Base-by-base conservation (phyloP, 768 basidiomycete genomes). In the Pulveroboletus sp. region DNA sequence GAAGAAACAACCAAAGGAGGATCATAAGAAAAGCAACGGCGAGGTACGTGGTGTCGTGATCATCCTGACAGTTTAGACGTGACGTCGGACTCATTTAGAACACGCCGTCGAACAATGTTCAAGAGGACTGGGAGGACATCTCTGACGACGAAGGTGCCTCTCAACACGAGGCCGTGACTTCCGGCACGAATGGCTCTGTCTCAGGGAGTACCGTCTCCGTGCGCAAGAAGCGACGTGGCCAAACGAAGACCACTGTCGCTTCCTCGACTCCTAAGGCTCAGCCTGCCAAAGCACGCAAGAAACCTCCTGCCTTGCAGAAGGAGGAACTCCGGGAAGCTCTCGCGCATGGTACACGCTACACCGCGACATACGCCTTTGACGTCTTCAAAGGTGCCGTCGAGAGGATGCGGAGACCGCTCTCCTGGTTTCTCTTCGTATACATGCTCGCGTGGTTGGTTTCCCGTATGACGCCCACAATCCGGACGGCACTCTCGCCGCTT, bases 371-470 rank as follows among this genome's bases (percentile, higher is more conserved):
- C 60, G 23, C 67, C 17, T 58, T 78, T 20, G 78, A 80, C 57
- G 64, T 89, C 30, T 23, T 82, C 48, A 62, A 61, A 35, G 70
- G 64, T 17, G 75, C 80, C 0, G 56, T 86, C 35, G 61, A 68
- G 16, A 71, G 80, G 26, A 71, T 87, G 50, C 76, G 78, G 34
- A 70, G 59, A 46, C 86, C 86, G 2, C 71, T 89, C 13, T 74
- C 76, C 6, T 44, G 83, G 50, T 56, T 83, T 30, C 56, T 84
- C 20, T 76, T 76, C 51, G 26, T 82, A 10, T 80, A 70, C 68
- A 53, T 83, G 52, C 67, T 86, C 29, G 69, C 77, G 7, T 56
- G 76, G 47, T 54, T 80, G 53, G 41, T 78, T 7, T 63, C 61
- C n/a, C 57, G 62, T 29, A 63, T 83, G 40, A 70, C 74, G 8